Percentiles rank a stretch among this genome's conserved stretches.
phyloP scores from a whole-genome alignment of 2,329 filamentous ascomycete genomes.

The Pseudophaeomoniella oleicola region DNA sequence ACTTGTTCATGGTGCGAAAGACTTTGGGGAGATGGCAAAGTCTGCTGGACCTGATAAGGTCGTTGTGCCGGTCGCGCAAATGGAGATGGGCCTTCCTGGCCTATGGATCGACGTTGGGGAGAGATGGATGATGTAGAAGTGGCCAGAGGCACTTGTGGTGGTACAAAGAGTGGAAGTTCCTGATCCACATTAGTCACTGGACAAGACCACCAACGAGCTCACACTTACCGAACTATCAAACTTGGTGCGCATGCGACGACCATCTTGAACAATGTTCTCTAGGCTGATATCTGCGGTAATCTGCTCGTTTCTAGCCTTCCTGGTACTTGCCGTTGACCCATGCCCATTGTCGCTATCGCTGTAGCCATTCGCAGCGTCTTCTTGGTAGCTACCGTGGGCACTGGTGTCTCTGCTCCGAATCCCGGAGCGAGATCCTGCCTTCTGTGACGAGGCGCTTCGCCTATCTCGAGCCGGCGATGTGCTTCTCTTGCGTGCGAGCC shows the following conservation, averaged over 20 bases:
- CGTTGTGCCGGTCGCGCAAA: slow-evolving; percentile 65
- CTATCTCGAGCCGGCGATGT: slow-evolving; percentile 60
- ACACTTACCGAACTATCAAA: slow-evolving; percentile 87
- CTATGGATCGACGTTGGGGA: slow-evolving; percentile 69
- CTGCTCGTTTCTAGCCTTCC: slow-evolving; percentile 65
- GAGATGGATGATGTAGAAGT: slow-evolving; percentile 98
- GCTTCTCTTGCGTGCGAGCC: slow-evolving; percentile 62
- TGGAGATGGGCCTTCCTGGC: slow-evolving; percentile 54
- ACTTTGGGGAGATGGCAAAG: slow-evolving; percentile 72
- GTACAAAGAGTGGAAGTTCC: slow-evolving; percentile 92
- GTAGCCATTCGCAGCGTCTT: slow-evolving; percentile 62
- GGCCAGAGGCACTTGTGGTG: slow-evolving; percentile 81
- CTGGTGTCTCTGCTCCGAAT: slow-evolving; percentile 54
- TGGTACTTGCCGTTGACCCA: slow-evolving; percentile 55
- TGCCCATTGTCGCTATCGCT: slow-evolving; percentile 77
- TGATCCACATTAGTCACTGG: slow-evolving; percentile 26
- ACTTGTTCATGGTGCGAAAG: slow-evolving; percentile 40
- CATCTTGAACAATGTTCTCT: slow-evolving; percentile 95
- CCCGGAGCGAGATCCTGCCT: slow-evolving; percentile 50
- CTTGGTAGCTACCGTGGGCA: slow-evolving; percentile 42
- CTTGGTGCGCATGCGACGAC: slow-evolving; percentile 86
- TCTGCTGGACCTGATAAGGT: slow-evolving; percentile 51
- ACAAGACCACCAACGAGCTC: slow-evolving; percentile 5
- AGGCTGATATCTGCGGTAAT: slow-evolving; percentile 95
- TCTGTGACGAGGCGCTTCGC: slow-evolving; percentile 67